These are phyloP conservation scores for Ophiobolus disseminans DNA, from an alignment of 2,329 filamentous ascomycete genomes.

Conservation along the genomic window DNA sequence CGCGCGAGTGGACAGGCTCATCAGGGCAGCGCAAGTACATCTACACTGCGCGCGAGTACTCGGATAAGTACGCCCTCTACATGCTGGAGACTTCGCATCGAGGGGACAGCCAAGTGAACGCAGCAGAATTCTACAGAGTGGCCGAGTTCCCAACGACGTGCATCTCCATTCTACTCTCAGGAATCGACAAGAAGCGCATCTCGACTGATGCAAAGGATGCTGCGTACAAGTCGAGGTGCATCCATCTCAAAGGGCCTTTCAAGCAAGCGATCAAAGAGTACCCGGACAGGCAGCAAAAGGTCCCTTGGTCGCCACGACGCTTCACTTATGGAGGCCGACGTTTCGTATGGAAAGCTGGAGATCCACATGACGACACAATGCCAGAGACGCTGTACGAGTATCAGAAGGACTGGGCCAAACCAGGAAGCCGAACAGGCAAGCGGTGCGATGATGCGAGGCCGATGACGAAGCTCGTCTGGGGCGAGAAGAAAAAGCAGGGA, in stretches of 20 bases:
- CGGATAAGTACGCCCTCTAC: constrained; percentile 46
- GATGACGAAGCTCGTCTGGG: constrained; percentile 42
- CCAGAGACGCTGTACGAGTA: constrained; percentile 48
- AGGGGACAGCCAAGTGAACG: constrained; percentile 42
- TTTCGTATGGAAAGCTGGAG: constrained; percentile 54
- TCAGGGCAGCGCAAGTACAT: constrained; percentile 45
- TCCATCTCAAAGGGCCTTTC: constrained; percentile 43
- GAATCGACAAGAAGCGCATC: constrained; percentile 42
- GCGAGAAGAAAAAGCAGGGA: constrained; percentile 46
- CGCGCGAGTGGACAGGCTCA: constrained; percentile 45
- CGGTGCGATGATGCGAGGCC: constrained; percentile 41
- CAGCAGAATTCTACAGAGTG: constrained; percentile 46
- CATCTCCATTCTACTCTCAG: constrained; percentile 44
- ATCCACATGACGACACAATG: constrained; percentile 56
- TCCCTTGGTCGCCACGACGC: constrained; percentile 48
- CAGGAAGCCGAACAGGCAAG: constrained; percentile 46
- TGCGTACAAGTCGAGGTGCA: constrained; percentile 47
- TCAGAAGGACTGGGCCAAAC: constrained; percentile 43
- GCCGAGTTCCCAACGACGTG: constrained; percentile 43
- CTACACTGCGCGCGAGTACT: constrained; percentile 46
- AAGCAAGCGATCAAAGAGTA: constrained; percentile 45
- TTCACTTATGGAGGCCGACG: constrained; percentile 47
- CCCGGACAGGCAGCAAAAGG: constrained; percentile 46
- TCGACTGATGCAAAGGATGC: constrained; percentile 31
- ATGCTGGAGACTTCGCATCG: constrained; percentile 45